These are phyloP conservation scores for Ophiognomonia clavigignenti-juglandacearum DNA, from an alignment of 2,329 filamentous ascomycete species.

Conservation along the genomic window DNA sequence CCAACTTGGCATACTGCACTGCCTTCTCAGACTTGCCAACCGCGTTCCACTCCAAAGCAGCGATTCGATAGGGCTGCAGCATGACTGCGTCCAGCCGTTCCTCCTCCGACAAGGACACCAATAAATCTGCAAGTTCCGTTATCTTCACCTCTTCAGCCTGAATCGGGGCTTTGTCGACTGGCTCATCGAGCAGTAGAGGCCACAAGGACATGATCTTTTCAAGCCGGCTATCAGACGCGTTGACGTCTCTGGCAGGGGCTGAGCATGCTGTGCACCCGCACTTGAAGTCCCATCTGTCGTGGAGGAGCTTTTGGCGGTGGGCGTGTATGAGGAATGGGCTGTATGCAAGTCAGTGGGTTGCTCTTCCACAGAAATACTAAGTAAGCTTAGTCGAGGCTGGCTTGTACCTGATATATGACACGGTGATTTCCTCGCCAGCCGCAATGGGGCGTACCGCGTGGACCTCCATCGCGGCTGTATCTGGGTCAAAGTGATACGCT, in stretches of 20 bases:
- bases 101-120: not conserved
- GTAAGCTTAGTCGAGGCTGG: not conserved
- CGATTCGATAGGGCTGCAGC: not conserved
- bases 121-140: not conserved
- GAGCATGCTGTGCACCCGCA: not conserved
- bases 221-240: not conserved
- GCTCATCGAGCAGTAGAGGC: not conserved
- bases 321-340: not conserved
- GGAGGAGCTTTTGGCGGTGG: not conserved
- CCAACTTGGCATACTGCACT: not conserved
- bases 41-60: not conserved
- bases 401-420: not conserved
- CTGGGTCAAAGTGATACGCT: not conserved
- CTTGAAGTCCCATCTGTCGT: not conserved
- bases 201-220: not conserved
- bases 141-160: not conserved
- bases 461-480: not conserved
- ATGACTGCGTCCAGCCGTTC: not conserved
- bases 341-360: not conserved
- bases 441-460: not conserved
- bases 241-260: not conserved
- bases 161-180: not conserved
- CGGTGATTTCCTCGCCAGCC: not conserved
- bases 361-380: not conserved
- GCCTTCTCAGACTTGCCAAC: not conserved